These are phyloP conservation scores for Aspergillus felis DNA, from an alignment of 2,329 filamentous ascomycete genomes.

Conservation along the genomic window DNA sequence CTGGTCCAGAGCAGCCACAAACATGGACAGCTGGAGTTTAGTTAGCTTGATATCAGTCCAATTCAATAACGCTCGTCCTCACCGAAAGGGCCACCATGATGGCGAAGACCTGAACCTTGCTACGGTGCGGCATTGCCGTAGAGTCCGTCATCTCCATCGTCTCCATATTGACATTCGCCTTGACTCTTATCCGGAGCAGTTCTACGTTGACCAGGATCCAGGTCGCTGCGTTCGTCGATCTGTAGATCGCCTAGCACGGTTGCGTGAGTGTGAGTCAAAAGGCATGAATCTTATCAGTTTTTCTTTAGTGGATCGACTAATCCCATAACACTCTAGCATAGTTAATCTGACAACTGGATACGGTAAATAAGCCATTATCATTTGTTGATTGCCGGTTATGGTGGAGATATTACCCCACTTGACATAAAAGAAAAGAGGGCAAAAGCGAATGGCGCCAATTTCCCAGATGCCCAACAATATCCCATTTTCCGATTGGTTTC, in stretches of 20 bases:
- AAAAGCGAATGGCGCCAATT: too few relatives aligned
- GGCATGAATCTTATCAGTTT: not conserved
- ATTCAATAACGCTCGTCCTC: not conserved
- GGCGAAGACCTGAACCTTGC: not conserved
- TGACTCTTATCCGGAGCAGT: not conserved
- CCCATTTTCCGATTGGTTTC: not conserved
- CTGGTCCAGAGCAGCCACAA: conserved; percentile 27
- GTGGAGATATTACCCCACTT: not conserved
- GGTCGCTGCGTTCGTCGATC: not conserved
- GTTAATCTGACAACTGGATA: not conserved
- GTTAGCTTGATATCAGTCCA: not conserved
- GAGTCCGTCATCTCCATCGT: not conserved
- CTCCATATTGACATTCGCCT: not conserved
- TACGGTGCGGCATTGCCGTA: not conserved
- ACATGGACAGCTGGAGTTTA: not conserved
- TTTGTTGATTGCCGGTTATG: not conserved
- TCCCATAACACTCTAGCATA: not conserved
- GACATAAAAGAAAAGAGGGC: not conserved
- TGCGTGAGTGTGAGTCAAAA: not conserved
- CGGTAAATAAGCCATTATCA: not conserved
- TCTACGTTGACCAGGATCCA: not conserved
- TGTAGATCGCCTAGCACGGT: not conserved
- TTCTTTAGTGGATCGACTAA: not conserved
- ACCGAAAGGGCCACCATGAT: not conserved
- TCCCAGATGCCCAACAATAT: too few relatives aligned